Conservation (phyloP, 148 eudicot genomes). For the Camellia japonica region DNA sequence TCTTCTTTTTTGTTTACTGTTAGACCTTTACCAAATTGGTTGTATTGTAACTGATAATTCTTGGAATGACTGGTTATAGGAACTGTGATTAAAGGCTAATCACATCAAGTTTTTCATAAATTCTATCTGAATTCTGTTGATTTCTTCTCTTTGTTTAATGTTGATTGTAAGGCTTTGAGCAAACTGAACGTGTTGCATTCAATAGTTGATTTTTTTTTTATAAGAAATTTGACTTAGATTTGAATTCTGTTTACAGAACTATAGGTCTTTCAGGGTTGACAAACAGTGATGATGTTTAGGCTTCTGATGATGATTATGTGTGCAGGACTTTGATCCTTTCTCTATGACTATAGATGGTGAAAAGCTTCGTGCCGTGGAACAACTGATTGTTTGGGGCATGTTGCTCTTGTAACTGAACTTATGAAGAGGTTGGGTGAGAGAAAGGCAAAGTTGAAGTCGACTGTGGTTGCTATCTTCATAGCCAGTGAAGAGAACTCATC, state of each 20-base stretch:
- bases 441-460: constrained; percentile 75
- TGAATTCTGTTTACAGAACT: neutral
- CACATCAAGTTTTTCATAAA: neutral
- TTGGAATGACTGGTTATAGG: neutral
- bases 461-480: constrained; percentile 94
- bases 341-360: constrained; percentile 87
- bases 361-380: constrained; percentile 91
- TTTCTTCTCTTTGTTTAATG: neutral
- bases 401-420: constrained; percentile 83
- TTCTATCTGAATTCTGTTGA: neutral
- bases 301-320: constrained; percentile 1
- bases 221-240: neutral
- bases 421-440: constrained; percentile 87
- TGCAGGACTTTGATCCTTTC: constrained; percentile 96
- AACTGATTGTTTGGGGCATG: constrained; percentile 96
- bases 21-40: neutral
- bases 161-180: neutral
- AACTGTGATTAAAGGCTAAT: neutral
- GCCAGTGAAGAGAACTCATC: constrained; percentile 95
- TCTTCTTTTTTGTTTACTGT: neutral
- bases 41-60: neutral
- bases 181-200: neutral
- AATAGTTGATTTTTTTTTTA: neutral
- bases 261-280: neutral
- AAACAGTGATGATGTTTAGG: neutral